Evolutionary conservation across 768 basidiomycete species (phyloP).

Genomic region (Pholiota conissans): DNA sequence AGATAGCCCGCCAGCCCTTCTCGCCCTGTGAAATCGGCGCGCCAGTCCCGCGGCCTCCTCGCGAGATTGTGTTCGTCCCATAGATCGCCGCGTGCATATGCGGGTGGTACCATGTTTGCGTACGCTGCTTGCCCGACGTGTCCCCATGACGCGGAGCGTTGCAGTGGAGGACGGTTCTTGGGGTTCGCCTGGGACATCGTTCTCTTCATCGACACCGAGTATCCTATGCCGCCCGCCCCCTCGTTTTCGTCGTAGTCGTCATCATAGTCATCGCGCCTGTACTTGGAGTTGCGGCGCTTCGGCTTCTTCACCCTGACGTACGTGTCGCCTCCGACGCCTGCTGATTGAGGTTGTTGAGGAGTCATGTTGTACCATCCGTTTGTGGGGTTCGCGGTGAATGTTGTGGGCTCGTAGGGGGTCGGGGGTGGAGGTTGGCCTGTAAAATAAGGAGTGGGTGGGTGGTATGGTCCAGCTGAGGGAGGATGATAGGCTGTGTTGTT

Average conservation of each 20-base stretch:
- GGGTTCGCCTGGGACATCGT: conserved; percentile 17
- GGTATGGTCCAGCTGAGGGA: neutral
- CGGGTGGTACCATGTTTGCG: conserved; percentile 9
- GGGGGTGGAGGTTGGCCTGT: conserved; percentile 9
- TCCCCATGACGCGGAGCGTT: conserved; percentile 20
- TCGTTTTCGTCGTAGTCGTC: neutral
- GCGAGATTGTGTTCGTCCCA: conserved; percentile 36
- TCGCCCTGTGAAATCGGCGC: conserved; percentile 36
- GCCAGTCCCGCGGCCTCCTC: conserved; percentile 42
- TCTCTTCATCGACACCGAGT: conserved; percentile 12
- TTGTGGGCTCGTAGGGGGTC: conserved; percentile 15
- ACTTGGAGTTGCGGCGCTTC: conserved; percentile 1
- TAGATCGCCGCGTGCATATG: conserved; percentile 25
- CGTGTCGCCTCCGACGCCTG: conserved; percentile 8
- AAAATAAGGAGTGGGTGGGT: conserved; percentile 3
- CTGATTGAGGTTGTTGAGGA: conserved; percentile 9
- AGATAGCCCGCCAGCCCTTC: conserved; percentile 26
- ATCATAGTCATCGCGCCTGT: neutral
- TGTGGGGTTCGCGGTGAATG: conserved; percentile 7
- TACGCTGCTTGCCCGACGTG: neutral
- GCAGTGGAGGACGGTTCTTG: conserved; percentile 6
- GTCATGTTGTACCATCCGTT: conserved; percentile 4
- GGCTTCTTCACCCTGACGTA: conserved; percentile 3
- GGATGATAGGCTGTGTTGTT: conserved; percentile 2
- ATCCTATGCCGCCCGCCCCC: neutral